phyloP scores from a whole-genome alignment of 345 rosid species.

The Linum usitatissimum region DNA sequence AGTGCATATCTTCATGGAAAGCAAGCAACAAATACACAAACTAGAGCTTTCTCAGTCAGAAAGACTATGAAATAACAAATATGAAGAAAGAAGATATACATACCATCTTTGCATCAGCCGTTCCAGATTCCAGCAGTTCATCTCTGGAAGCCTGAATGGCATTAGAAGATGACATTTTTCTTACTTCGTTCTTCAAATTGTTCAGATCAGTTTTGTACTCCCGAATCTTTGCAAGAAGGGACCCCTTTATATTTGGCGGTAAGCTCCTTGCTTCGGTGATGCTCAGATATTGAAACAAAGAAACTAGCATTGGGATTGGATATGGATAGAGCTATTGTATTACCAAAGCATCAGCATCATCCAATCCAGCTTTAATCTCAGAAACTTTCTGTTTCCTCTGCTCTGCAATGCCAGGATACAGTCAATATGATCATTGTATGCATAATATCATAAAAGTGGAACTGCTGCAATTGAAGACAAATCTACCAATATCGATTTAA shows the following conservation, averaged over 20 bases:
- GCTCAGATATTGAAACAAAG: not conserved
- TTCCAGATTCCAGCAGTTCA: conserved; percentile 23
- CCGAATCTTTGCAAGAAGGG: conserved; percentile 27
- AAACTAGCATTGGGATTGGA: not conserved
- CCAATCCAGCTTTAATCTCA: conserved; percentile 52
- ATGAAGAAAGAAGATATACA: not conserved
- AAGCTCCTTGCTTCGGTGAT: conserved; percentile 21
- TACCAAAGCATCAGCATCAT: conserved; percentile 78
- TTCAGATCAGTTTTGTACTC: conserved; percentile 25
- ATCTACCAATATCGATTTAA: too few species aligned
- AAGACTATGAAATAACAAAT: not conserved
- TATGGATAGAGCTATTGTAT: not conserved
- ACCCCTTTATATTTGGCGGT: conserved; percentile 25
- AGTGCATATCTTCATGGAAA: not conserved
- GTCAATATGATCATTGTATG: not conserved
- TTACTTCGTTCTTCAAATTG: conserved; percentile 24
- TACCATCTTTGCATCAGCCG: conserved; percentile 20
- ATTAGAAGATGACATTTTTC: conserved; percentile 16
- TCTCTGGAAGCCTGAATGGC: conserved; percentile 18
- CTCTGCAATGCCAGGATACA: conserved; percentile 27
- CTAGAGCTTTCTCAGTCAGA: not conserved
- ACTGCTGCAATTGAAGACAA: not conserved
- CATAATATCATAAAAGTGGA: not conserved
- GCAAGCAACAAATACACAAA: not conserved
- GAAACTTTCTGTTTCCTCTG: conserved; percentile 73